Percentiles rank a stretch among this genome's conserved stretches.
Evolutionary conservation across 2,329 filamentous ascomycete genomes (phyloP).

Genomic region (Didymella exigua): DNA sequence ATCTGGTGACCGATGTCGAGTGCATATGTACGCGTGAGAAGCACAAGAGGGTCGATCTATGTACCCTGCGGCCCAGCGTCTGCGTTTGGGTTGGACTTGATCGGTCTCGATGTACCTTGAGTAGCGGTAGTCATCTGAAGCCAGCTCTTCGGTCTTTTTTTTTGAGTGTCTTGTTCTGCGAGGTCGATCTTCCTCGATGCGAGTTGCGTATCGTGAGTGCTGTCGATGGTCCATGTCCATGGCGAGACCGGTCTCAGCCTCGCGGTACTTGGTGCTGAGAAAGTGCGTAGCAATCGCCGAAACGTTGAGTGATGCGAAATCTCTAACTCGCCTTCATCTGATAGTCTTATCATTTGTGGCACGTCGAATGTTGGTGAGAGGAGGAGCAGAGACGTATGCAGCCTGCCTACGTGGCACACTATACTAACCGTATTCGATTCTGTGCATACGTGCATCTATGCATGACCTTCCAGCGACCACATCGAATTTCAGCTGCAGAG

Average conservation of each 20-base stretch:
- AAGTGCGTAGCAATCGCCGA: background rate
- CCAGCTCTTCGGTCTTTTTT: background rate
- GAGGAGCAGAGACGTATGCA: background rate
- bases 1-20: background rate
- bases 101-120: background rate
- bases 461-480: background rate
- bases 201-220: background rate
- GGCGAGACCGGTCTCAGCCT: background rate
- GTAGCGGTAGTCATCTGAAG: background rate
- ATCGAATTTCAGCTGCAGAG: too few relatives aligned
- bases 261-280: background rate
- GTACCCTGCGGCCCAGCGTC: slow-evolving; percentile 6
- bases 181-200: background rate
- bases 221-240: background rate
- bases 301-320: background rate
- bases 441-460: background rate
- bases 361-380: background rate
- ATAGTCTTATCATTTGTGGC: background rate
- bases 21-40: slow-evolving; percentile 1
- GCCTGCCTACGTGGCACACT: slow-evolving; percentile 7
- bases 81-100: background rate
- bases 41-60: slow-evolving; percentile 1
- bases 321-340: background rate
- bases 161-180: background rate
- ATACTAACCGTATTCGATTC: slow-evolving; percentile 6